Evolutionary conservation across 2,329 filamentous ascomycete species (phyloP).

Genomic region (Tolypocladium amazonense): DNA sequence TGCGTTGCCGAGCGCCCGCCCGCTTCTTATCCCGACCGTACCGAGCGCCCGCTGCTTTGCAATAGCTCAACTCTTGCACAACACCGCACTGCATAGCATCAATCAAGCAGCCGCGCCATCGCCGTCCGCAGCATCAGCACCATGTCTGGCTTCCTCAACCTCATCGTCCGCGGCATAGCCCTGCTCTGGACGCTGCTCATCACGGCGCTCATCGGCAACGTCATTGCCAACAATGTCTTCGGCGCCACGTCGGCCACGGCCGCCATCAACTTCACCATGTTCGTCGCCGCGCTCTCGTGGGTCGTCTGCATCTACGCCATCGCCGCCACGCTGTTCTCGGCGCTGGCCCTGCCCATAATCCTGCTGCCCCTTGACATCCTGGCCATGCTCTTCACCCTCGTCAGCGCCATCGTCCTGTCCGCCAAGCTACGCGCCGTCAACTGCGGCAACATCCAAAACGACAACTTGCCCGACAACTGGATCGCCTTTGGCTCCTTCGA

Average conservation of each 20-base stretch:
- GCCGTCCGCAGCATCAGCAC: neutral
- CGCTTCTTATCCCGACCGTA: neutral
- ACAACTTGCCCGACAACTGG: constrained; percentile 30
- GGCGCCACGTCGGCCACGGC: constrained; percentile 29
- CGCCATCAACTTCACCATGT: constrained; percentile 58
- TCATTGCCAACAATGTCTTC: constrained; percentile 39
- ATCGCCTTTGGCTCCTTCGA: constrained; percentile 53
- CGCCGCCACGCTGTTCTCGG: constrained; percentile 41
- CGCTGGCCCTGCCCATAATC: constrained; percentile 39
- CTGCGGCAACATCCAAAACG: constrained; percentile 43
- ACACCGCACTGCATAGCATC: neutral
- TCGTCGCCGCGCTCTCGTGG: constrained; percentile 57
- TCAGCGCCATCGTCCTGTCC: constrained; percentile 58
- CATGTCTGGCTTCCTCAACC: constrained; percentile 28
- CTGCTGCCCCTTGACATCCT: constrained; percentile 46
- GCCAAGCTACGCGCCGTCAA: constrained; percentile 58
- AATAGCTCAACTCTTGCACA: neutral
- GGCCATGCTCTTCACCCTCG: constrained; percentile 58
- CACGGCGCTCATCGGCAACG: constrained; percentile 47
- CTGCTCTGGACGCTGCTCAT: constrained; percentile 41
- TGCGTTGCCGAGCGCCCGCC: too few species aligned
- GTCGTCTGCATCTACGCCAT: constrained; percentile 54
- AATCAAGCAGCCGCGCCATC: neutral
- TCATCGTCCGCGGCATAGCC: constrained; percentile 36
- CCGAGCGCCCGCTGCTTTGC: neutral